Evolutionary conservation across 352 stramenopile species (phyloP), one percentile per base, ranked within the genome.

Genomic region (Lagenidium sp.): DNA sequence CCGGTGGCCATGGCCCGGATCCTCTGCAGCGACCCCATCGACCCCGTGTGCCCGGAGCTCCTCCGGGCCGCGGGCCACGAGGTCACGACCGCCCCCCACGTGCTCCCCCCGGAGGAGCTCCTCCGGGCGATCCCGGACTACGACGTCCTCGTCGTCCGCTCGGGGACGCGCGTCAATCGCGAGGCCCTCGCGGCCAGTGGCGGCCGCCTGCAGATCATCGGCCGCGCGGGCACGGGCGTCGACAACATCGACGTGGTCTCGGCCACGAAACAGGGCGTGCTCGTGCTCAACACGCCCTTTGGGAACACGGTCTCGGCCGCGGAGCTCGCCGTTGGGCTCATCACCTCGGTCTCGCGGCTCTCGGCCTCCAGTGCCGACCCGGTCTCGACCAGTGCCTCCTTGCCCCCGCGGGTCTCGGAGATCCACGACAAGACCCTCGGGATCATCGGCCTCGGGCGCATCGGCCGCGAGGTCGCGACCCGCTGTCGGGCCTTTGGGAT

Each of bases 281-380:
- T 97, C 34, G 95, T 98, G 38, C 95, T 98, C 57, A 98, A 98
- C 65, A 97, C 95, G 32, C 94, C 94, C 6, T 90, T 86, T 30
- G 94, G 91, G 22, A 98, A 98, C 76, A 96, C 91, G 34, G 86
- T 97, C 45, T 95, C 90, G 23, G 90, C 95, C 18, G 95, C 96
- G 2, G 95, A 98, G 64, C 74, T 98, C 49, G 91, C 96, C 11
- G 50, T 98, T 19, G 93, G 86, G 13, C 78, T 95, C 32, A 81
- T 98, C 44, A 60, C 96, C 6, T 55, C 65, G 4, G 69, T 90
- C n/a, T 90, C 77, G 23, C 44, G 60, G 19, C 36, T 60, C 23
- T 44, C 23, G 16, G 40, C 61, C 30, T 10, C 15, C 0, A 31
- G 8, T 8, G 18, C 26, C 10, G 35, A 36, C 18, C 15, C 29